These are phyloP conservation scores for Prinsepia uniflora DNA, from an alignment of 306 rosid species.

Conservation along the genomic window DNA sequence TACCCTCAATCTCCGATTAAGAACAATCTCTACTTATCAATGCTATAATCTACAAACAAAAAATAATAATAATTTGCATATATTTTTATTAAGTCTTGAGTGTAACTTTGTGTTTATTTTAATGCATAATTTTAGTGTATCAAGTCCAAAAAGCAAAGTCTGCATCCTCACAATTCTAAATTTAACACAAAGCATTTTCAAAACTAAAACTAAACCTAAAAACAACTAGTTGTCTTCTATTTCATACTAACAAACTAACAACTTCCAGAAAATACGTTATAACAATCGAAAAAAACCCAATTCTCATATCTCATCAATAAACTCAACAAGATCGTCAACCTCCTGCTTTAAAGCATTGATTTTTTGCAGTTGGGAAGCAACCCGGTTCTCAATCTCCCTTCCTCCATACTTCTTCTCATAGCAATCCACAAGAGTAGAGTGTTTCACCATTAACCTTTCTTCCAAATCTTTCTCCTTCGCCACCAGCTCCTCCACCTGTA, in stretches of 20 bases:
- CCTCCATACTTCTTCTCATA: slow-evolving; percentile 86
- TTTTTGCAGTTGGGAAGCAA: slow-evolving; percentile 73
- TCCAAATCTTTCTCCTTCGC: slow-evolving; percentile 80
- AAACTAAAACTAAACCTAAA: not conserved
- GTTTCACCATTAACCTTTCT: slow-evolving; percentile 76
- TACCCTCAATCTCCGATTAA: too few relatives aligned
- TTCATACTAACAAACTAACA: not conserved
- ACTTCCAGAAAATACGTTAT: not conserved
- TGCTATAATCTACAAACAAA: too few relatives aligned
- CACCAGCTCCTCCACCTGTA: slow-evolving; percentile 85
- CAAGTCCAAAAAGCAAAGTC: too few relatives aligned
- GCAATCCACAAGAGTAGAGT: slow-evolving; percentile 75
- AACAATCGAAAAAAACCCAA: not conserved
- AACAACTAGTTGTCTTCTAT: not conserved
- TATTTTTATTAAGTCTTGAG: too few relatives aligned
- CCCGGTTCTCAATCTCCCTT: slow-evolving; percentile 83
- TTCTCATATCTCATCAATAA: slow-evolving; percentile 58
- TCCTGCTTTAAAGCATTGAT: slow-evolving; percentile 69
- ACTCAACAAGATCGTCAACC: slow-evolving; percentile 78
- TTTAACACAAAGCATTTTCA: not conserved
- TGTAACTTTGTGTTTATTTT: too few relatives aligned
- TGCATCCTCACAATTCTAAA: too few relatives aligned
- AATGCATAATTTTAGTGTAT: too few relatives aligned
- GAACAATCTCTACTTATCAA: too few relatives aligned
- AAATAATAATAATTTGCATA: too few relatives aligned